Percentiles rank a stretch among this genome's conserved stretches.
Evolutionary conservation across 139 green algal genomes (phyloP).

Genomic region (Chlamydomonas sp.): DNA sequence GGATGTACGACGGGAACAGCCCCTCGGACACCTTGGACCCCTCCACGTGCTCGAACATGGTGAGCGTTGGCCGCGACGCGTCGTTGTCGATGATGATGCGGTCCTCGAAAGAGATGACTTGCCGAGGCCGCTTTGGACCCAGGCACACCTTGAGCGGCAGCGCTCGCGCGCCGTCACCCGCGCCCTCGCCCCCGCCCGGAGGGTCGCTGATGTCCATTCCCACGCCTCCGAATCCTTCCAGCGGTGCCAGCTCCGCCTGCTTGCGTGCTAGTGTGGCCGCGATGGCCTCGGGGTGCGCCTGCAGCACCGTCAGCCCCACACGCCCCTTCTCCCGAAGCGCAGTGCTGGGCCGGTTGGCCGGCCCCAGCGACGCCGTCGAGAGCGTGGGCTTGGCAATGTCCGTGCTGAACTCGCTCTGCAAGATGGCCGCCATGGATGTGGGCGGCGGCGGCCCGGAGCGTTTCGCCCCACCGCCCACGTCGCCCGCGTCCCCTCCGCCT

Average conservation of each 20-base stretch:
- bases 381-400: constrained; percentile 13
- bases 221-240: neutral
- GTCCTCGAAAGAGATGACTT: constrained; percentile 75
- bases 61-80: constrained; percentile 57
- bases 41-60: constrained; percentile 76
- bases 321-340: constrained; percentile 57
- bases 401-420: constrained; percentile 8
- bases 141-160: constrained; percentile 53
- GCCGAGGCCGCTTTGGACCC: constrained; percentile 62
- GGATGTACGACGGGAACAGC: constrained; percentile 72
- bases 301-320: constrained; percentile 69
- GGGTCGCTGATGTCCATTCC: neutral
- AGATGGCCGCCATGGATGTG: constrained; percentile 4
- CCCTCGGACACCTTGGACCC: constrained; percentile 64
- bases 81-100: constrained; percentile 51
- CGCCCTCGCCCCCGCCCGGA: neutral
- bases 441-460: neutral
- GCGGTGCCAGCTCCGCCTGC: constrained; percentile 9
- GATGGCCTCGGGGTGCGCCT: constrained; percentile 39
- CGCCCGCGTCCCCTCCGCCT: neutral
- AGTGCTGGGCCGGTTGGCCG: constrained; percentile 56
- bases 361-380: constrained; percentile 3
- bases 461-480: neutral
- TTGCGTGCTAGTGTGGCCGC: neutral
- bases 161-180: neutral